These are phyloP conservation scores for Annulohypoxylon truncatum DNA, from an alignment of 2,329 filamentous ascomycete species.

Conservation along the genomic window DNA sequence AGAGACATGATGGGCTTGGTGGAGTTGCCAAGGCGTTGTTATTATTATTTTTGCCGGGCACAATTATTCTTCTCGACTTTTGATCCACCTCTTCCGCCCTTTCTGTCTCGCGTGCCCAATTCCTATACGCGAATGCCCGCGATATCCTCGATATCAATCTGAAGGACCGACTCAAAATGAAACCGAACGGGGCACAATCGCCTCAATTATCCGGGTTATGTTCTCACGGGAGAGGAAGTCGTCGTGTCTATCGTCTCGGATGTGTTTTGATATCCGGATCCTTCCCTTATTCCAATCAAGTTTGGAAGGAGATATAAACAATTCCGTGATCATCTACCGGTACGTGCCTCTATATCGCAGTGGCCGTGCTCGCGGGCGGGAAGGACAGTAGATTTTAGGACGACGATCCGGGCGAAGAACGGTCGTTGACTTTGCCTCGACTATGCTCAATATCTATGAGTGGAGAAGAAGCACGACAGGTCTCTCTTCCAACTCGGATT, in stretches of 20 bases:
- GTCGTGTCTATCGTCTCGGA: not conserved
- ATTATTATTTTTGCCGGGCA: not conserved
- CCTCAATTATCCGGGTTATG: not conserved
- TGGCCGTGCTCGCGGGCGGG: not conserved
- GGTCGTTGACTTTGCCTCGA: not conserved
- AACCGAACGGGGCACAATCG: not conserved
- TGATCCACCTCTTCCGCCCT: not conserved
- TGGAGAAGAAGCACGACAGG: not conserved
- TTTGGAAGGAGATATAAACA: not conserved
- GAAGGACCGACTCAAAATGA: not conserved
- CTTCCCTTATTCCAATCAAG: not conserved
- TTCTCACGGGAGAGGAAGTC: not conserved
- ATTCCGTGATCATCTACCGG: not conserved
- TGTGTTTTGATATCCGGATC: not conserved
- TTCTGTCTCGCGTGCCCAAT: not conserved
- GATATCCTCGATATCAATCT: not conserved
- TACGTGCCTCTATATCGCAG: conserved; percentile 4
- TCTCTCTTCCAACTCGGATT: not conserved
- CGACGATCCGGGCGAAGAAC: conserved; percentile 4
- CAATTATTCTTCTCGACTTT: not conserved
- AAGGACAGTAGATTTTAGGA: not conserved
- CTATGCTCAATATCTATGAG: not conserved
- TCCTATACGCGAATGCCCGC: not conserved
- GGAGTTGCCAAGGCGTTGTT: not conserved
- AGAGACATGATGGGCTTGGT: conserved; percentile 23